Base-by-base conservation (phyloP, 495 filamentous ascomycete species). In the Aeminium ludgeri region DNA sequence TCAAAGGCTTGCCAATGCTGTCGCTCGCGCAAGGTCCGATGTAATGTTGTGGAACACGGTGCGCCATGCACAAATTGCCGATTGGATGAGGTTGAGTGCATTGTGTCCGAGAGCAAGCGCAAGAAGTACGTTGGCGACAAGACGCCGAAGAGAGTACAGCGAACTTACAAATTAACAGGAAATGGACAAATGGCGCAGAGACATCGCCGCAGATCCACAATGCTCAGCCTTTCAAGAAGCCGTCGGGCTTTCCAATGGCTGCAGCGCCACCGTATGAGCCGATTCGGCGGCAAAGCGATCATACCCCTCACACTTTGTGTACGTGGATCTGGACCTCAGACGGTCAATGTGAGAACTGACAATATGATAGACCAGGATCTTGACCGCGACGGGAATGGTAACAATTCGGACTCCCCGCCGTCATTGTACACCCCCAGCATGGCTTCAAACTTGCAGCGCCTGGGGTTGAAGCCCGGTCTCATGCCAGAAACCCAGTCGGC, bases 11-110 rank as follows among this genome's bases (percentile, higher is more conserved):
- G 86, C 55, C 79, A 82, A 49, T 82, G 78, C 49, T 94, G 86
- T 54, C 69, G 86, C 40, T 72, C 80, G 18, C 74, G 86, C 50
- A 94, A 94, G 59, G 86, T 94, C n/a, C 69, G 86, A 35, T 94
- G 86, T 63, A 83, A 94, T 64, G 86, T 92, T 44, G 82, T 86
- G 33, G 82, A 91, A 50, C 78, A 77, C 60, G 80, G 80, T 27
- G 74, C 78, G 20, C 86, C 86, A 4, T 94, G 86, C 56, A 83
- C 79, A 15, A 94, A 92, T 62, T 94, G 86, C 63, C 69, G 81
- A 20, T 66, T 85, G 59, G 86, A 94, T 57, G 76, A 82, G 49
- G 83, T 92, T 39, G 78, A 84, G 49, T 94, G 86, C 62, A 66
- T 86, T 30, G 80, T 93, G 7, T 82, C 82, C 33, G 85, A 92